phyloP scores from a whole-genome alignment of 2,329 filamentous ascomycete species.

The Diaporthe citriasiana region DNA sequence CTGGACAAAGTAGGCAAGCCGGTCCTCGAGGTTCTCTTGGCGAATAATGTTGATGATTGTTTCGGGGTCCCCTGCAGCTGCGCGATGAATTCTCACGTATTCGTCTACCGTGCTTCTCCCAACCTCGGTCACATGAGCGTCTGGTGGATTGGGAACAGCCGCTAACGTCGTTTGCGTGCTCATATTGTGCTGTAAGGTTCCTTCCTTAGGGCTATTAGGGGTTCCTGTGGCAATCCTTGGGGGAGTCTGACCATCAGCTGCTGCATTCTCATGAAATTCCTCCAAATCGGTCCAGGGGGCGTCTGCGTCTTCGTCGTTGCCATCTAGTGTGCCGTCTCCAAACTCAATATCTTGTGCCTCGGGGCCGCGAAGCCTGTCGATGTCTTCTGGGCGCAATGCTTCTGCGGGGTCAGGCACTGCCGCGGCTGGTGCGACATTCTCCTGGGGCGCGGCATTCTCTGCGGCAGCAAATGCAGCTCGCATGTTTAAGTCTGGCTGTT shows the following conservation, averaged over 20 bases:
- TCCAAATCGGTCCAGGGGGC: constrained; percentile 5
- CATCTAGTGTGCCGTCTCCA: constrained; percentile 24
- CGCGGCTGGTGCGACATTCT: constrained; percentile 22
- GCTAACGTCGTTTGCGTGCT: background rate
- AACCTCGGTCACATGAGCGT: constrained; percentile 4
- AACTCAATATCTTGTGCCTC: constrained; percentile 34
- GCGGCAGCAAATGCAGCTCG: constrained; percentile 71
- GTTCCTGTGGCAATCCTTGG: background rate
- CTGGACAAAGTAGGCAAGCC: constrained; percentile 71
- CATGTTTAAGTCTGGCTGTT: constrained; percentile 93
- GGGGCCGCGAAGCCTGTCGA: constrained; percentile 33
- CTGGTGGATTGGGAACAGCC: background rate
- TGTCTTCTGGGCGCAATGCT: constrained; percentile 23
- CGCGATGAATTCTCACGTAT: constrained; percentile 70
- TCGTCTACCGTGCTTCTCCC: constrained; percentile 54
- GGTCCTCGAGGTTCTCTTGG: constrained; percentile 70
- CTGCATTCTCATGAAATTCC: background rate
- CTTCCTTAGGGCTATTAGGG: background rate
- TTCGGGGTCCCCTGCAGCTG: constrained; percentile 71
- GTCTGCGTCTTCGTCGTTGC: constrained; percentile 20
- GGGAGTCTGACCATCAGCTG: constrained; percentile 9
- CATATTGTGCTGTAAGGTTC: background rate
- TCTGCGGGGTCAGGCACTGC: constrained; percentile 24
- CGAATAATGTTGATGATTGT: constrained; percentile 73
- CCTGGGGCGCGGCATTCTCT: constrained; percentile 42